Base-by-base conservation (phyloP, 352 stramenopile species). In the Phytophthora pini region DNA sequence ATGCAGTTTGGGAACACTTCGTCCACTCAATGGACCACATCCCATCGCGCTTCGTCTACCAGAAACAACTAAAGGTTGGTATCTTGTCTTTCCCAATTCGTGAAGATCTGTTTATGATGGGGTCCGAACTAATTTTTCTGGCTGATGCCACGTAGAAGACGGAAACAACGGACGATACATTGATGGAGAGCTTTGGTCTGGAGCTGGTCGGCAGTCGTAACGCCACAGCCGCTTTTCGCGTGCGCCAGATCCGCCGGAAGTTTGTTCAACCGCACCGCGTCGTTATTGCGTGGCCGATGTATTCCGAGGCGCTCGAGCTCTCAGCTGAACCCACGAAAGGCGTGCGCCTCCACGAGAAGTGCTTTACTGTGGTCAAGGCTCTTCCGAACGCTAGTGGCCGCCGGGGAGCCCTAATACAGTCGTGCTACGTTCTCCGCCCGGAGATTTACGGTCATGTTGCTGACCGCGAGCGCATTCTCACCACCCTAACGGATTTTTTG, bases 401-500 rank as follows among this genome's bases (percentile, higher is more conserved):
- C n/a, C 65, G 66, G 26, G 61, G 79, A 44, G 74, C 83, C 40
- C 83, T 88, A 46, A 80, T 92, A 68, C 83, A 92, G 70, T 79
- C 83, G 68, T 89, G 81, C 73, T 88, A 89, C 60, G 71, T 89
- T 47, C 77, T 87, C 44, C 71, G 76, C 3, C 82, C 82, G 26
- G 79, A 87, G 51, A 77, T 89, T 57, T 81, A 89, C 72, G 77
- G 84, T 59, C 76, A 86, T 45, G 70, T 88, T 55, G 62, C 65
- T n/a, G 78, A 91, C 62, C 74, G 77, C 45, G 79, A 87, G 64
- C 82, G 77, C 38, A 88, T 85, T 68, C 68, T 86, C 38, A 80
- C 70, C 32, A 81, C 80, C 53, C 64, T 91, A 49, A 88, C 79
- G 10, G 78, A 91, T 46, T 91, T 91, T 68, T 73, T 91, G 52